Evolutionary conservation across 1,284 basidiomycete genomes (phyloP).

Genomic region (Schizophyllum commune): DNA sequence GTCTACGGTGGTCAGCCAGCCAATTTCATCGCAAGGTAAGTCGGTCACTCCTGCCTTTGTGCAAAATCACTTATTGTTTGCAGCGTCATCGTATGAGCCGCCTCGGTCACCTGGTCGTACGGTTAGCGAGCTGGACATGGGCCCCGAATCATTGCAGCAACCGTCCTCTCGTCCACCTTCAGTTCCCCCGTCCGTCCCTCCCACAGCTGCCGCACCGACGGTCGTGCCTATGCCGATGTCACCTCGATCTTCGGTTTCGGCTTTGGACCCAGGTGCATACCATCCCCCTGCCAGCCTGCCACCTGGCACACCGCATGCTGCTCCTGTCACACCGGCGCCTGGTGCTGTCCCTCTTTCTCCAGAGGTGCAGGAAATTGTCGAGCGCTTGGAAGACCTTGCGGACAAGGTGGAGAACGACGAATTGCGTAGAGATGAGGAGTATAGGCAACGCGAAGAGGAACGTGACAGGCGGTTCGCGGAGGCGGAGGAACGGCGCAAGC

Average conservation of each 20-base stretch:
- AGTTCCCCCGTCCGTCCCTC: background rate
- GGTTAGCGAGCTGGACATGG: background rate
- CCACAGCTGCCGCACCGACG: background rate
- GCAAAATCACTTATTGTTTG: background rate
- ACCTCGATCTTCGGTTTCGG: background rate
- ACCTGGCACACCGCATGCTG: slow-evolving; percentile 17
- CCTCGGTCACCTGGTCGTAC: background rate
- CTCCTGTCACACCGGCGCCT: slow-evolving; percentile 27
- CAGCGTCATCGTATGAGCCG: background rate
- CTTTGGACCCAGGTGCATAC: background rate
- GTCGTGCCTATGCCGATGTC: background rate
- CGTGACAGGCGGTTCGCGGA: slow-evolving; percentile 54
- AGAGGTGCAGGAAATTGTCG: slow-evolving; percentile 42
- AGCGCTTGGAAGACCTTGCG: slow-evolving; percentile 36
- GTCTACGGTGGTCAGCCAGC: background rate
- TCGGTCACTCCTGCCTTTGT: background rate
- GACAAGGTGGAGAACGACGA: slow-evolving; percentile 49
- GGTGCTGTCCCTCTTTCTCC: slow-evolving; percentile 21
- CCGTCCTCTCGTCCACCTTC: background rate
- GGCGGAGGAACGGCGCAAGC: slow-evolving; percentile 12
- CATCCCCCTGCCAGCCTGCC: slow-evolving; percentile 1
- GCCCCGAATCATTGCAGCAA: background rate
- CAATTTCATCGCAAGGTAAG: background rate
- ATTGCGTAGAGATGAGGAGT: slow-evolving; percentile 50
- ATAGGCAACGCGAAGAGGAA: slow-evolving; percentile 55